Percentiles rank a stretch among this genome's conserved stretches.
Evolutionary conservation across 2,329 filamentous ascomycete species (phyloP).

Genomic region (Fusarium algeriense): DNA sequence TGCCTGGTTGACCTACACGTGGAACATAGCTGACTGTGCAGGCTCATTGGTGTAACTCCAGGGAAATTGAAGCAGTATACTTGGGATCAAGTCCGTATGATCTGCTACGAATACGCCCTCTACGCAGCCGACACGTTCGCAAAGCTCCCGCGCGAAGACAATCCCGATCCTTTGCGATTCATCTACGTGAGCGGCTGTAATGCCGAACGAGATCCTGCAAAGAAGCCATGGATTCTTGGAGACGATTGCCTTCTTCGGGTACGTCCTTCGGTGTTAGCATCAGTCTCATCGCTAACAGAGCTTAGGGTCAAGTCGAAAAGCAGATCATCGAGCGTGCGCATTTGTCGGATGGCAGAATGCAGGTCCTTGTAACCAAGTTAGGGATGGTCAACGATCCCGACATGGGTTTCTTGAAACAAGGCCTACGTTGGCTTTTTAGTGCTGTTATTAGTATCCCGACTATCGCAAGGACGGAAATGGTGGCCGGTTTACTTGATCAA

Average conservation of each 20-base stretch:
- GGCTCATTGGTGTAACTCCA: conserved; percentile 58
- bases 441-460: conserved; percentile 48
- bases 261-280: conserved; percentile 23
- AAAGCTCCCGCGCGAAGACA: conserved; percentile 37
- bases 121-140: conserved; percentile 53
- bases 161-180: conserved; percentile 57
- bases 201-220: conserved; percentile 59
- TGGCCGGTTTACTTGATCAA: conserved; percentile 59
- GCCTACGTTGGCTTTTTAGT: conserved; percentile 15
- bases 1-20: rapidly evolving
- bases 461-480: conserved; percentile 54
- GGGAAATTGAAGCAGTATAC: conserved; percentile 47
- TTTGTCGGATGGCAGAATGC: conserved; percentile 53
- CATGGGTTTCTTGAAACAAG: conserved; percentile 11
- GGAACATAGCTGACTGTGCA: not conserved
- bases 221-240: conserved; percentile 53
- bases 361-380: conserved; percentile 57
- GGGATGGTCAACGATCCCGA: conserved; percentile 54
- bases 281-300: not conserved
- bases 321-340: conserved; percentile 57
- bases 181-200: conserved; percentile 62
- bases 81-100: conserved; percentile 53
- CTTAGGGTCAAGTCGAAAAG: conserved; percentile 61
- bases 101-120: conserved; percentile 55
- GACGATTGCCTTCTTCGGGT: conserved; percentile 63